Conservation (phyloP, 192 early-diverging fungal genomes). For the Coemansia guatemalensis region DNA sequence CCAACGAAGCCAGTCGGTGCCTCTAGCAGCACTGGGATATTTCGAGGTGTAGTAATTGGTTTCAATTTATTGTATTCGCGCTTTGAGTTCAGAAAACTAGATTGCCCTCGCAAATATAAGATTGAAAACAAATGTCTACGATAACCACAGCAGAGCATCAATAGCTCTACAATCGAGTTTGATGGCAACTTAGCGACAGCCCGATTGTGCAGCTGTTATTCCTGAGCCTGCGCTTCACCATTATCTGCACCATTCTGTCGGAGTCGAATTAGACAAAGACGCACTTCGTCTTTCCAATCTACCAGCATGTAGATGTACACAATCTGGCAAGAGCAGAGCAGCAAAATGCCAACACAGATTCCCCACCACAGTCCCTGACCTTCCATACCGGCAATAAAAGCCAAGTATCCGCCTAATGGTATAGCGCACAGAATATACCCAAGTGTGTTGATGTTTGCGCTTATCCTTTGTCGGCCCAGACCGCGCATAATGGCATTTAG, state of each 20-base stretch:
- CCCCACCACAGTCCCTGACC: neutral
- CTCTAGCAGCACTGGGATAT: neutral
- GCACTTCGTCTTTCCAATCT: constrained; percentile 9
- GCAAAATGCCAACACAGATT: constrained; percentile 1
- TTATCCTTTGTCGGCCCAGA: too few species aligned
- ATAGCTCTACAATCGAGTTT: neutral
- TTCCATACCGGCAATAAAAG: neutral
- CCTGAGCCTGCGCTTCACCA: neutral
- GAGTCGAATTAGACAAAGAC: constrained; percentile 6
- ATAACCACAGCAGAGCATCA: neutral
- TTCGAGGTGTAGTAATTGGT: neutral
- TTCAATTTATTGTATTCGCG: neutral
- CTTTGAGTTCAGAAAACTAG: neutral
- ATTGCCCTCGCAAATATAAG: neutral
- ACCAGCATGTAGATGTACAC: constrained; percentile 3
- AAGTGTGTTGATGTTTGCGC: too few species aligned
- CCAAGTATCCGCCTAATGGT: neutral
- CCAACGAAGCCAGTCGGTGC: neutral
- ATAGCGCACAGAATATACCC: neutral
- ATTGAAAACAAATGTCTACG: neutral
- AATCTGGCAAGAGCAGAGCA: neutral
- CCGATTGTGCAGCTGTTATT: neutral
- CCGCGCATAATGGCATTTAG: too few species aligned
- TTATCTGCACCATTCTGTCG: neutral
- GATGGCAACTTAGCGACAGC: neutral